phyloP scores from a whole-genome alignment of 1,284 basidiomycete genomes.

The Boletus coffeatus region DNA sequence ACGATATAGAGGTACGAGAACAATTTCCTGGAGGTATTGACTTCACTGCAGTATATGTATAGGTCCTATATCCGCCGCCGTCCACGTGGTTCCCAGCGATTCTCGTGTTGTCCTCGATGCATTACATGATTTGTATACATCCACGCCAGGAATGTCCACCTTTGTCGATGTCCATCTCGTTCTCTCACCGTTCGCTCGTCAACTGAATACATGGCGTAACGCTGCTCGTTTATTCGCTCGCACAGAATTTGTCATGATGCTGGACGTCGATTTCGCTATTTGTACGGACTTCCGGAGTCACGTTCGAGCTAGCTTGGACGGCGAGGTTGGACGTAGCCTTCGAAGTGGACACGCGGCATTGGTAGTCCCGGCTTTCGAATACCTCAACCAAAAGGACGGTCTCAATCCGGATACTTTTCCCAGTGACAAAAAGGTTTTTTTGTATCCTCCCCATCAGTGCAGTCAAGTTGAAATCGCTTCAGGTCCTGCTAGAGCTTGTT shows the following conservation, averaged over 20 bases:
- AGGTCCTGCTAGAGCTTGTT: conserved; percentile 56
- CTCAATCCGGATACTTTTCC: conserved; percentile 56
- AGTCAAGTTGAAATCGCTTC: conserved; percentile 3
- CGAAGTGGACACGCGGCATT: conserved; percentile 56
- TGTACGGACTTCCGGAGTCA: conserved; percentile 72
- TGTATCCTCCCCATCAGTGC: not conserved
- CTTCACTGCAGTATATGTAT: conserved; percentile 1
- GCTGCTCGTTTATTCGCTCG: conserved; percentile 75
- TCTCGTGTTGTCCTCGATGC: conserved; percentile 38
- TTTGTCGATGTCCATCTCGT: conserved; percentile 87
- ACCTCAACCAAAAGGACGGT: conserved; percentile 56
- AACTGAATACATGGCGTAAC: conserved; percentile 87
- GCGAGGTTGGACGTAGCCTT: conserved; percentile 34
- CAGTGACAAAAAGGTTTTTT: conserved; percentile 50
- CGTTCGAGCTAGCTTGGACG: conserved; percentile 31
- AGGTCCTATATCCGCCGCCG: conserved; percentile 81
- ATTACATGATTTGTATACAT: conserved; percentile 60
- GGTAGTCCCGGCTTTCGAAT: conserved; percentile 80
- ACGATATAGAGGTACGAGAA: conserved; percentile 59
- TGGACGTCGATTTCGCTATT: conserved; percentile 81
- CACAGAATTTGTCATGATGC: conserved; percentile 81
- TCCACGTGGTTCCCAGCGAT: conserved; percentile 54
- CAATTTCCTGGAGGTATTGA: not conserved
- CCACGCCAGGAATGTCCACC: conserved; percentile 53
- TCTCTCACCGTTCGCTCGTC: conserved; percentile 73